phyloP scores from a whole-genome alignment of 1,284 basidiomycete species.

The Apiotrichum montevideense region DNA sequence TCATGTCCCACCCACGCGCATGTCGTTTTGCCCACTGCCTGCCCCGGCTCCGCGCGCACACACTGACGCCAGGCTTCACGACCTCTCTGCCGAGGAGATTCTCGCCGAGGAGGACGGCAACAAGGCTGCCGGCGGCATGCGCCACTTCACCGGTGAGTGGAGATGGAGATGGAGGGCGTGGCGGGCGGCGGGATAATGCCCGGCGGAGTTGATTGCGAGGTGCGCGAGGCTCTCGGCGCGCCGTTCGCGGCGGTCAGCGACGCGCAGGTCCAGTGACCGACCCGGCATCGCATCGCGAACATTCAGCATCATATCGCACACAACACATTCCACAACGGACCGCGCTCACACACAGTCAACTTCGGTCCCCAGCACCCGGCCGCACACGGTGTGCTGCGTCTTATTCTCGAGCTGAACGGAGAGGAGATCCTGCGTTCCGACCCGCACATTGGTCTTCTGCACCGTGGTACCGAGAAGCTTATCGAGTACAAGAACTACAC shows the following conservation, averaged over 20 bases:
- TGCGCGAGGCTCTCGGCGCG: too few species aligned
- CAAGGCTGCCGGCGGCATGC: conserved; percentile 62
- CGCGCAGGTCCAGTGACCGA: too few species aligned
- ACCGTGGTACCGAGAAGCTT: conserved; percentile 96
- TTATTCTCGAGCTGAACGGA: conserved; percentile 96
- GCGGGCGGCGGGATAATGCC: neutral
- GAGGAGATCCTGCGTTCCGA: conserved; percentile 89
- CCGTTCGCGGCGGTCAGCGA: too few species aligned
- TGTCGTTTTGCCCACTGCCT: too few species aligned
- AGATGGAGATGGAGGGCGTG: neutral
- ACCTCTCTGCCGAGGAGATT: conserved; percentile 67
- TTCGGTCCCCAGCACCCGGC: conserved; percentile 98
- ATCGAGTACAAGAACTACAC: conserved; percentile 99
- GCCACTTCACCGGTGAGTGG: conserved; percentile 77
- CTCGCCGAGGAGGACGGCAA: conserved; percentile 65
- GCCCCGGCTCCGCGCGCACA: neutral
- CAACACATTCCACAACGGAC: too few species aligned
- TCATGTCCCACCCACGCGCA: too few species aligned
- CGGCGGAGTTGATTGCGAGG: too few species aligned
- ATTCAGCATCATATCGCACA: too few species aligned
- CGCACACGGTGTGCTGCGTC: conserved; percentile 93
- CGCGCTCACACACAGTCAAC: conserved; percentile 58
- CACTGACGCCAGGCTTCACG: conserved; percentile 54
- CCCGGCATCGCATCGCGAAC: too few species aligned
- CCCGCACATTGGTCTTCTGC: conserved; percentile 91